Conservation (phyloP, 208 protist genomes). For the Leishmania aethiopica region DNA sequence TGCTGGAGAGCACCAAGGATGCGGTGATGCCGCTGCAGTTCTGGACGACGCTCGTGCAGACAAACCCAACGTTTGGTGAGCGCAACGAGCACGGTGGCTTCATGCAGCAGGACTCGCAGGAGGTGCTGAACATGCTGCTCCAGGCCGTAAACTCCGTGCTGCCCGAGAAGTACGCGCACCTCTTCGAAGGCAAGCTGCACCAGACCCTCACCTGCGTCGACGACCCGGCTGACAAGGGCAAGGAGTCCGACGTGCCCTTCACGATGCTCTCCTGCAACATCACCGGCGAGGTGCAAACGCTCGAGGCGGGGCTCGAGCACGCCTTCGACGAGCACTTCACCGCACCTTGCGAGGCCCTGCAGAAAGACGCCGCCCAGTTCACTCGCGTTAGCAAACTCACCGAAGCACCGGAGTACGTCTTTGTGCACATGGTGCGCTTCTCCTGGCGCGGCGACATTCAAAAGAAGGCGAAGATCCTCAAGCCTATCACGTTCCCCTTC, state of each 20-base stretch:
- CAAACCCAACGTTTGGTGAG: constrained; percentile 68
- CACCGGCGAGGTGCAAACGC: constrained; percentile 67
- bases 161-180: constrained; percentile 36
- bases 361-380: constrained; percentile 51
- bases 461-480: constrained; percentile 88
- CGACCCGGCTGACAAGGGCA: constrained; percentile 40
- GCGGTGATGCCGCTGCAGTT: constrained; percentile 51
- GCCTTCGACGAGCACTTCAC: constrained; percentile 67
- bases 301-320: constrained; percentile 78
- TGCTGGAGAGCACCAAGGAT: constrained; percentile 42
- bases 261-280: constrained; percentile 90
- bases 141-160: constrained; percentile 37
- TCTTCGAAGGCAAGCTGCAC: constrained; percentile 58
- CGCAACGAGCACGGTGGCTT: constrained; percentile 58
- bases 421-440: constrained; percentile 92
- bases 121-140: constrained; percentile 68
- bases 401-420: constrained; percentile 80
- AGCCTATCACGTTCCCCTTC: constrained; percentile 82
- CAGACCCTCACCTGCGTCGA: constrained; percentile 63
- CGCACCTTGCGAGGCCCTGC: constrained; percentile 49
- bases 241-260: constrained; percentile 47
- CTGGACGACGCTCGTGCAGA: constrained; percentile 49
- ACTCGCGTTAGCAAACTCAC: constrained; percentile 50
- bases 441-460: constrained; percentile 83
- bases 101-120: constrained; percentile 90